Evolutionary conservation across 371 early-diverging fungal genomes (phyloP).

Genomic region (Mortierella sp.): DNA sequence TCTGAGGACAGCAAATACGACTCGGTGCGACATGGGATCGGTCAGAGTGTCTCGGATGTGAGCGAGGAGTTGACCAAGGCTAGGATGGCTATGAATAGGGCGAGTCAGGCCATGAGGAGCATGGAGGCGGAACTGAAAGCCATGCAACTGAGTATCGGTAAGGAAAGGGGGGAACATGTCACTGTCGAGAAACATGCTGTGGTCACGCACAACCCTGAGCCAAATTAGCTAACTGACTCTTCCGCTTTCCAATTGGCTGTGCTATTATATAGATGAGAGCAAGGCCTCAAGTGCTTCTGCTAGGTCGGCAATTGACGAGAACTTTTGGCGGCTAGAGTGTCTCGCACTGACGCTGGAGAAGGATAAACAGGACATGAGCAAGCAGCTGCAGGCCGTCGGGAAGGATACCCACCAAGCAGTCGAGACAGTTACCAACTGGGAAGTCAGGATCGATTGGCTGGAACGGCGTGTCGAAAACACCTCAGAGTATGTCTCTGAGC

Average conservation of each 20-base stretch:
- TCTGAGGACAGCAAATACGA: constrained; percentile 40
- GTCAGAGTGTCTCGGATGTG: constrained; percentile 41
- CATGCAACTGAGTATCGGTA: constrained; percentile 49
- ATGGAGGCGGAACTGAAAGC: constrained; percentile 51
- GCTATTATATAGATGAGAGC: constrained; percentile 35
- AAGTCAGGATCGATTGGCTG: constrained; percentile 56
- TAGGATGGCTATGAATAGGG: constrained; percentile 32
- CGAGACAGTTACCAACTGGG: constrained; percentile 48
- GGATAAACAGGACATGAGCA: constrained; percentile 42
- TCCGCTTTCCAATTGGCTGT: not conserved
- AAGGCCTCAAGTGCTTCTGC: constrained; percentile 44
- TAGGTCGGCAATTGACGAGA: constrained; percentile 53
- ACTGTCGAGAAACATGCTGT: not conserved
- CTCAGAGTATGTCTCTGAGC: constrained; percentile 51
- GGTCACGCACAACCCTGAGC: not conserved
- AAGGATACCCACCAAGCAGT: constrained; percentile 35
- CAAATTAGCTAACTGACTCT: constrained; percentile 10
- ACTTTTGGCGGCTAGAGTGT: constrained; percentile 53
- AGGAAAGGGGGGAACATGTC: not conserved
- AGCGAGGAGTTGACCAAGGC: constrained; percentile 51
- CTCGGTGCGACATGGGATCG: constrained; percentile 45
- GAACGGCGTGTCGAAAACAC: constrained; percentile 43
- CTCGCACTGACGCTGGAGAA: constrained; percentile 51
- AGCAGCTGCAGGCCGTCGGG: constrained; percentile 36
- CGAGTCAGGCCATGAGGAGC: constrained; percentile 41